Percentiles rank a stretch among this genome's conserved stretches.
These are phyloP conservation scores for Lippia alba DNA, from an alignment of 305 asterid species.

Conservation along the genomic window DNA sequence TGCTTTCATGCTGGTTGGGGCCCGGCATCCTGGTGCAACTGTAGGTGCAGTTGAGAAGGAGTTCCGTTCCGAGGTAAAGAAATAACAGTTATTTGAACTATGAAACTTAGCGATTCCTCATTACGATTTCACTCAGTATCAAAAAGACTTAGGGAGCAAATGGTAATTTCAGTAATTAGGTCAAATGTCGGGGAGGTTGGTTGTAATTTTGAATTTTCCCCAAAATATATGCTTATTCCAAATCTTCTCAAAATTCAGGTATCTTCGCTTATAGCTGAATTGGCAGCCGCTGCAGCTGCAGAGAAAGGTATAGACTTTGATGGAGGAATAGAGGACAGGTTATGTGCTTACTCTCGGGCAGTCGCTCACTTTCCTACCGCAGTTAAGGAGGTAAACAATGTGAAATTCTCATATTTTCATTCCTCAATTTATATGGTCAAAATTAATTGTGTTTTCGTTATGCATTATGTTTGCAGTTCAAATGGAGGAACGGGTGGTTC, in stretches of 20 bases:
- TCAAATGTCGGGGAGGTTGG: not conserved
- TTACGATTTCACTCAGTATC: conserved; percentile 12
- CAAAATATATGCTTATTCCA: conserved; percentile 9
- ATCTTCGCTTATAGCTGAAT: conserved; percentile 73
- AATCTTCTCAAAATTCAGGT: conserved; percentile 50
- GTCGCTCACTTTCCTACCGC: conserved; percentile 98
- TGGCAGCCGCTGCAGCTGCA: conserved; percentile 83
- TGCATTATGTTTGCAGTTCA: conserved; percentile 56
- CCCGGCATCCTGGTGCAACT: conserved; percentile 94
- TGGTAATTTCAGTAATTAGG: not conserved
- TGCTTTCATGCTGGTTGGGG: conserved; percentile 99
- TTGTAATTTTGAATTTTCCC: not conserved
- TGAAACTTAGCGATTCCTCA: conserved; percentile 5
- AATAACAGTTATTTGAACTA: not conserved
- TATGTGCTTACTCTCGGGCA: conserved; percentile 91
- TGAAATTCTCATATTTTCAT: not conserved
- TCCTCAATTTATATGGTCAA: not conserved
- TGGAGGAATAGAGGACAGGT: conserved; percentile 75
- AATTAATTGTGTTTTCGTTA: not conserved
- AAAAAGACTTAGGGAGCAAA: not conserved
- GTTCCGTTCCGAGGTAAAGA: conserved; percentile 73
- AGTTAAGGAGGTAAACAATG: conserved; percentile 80
- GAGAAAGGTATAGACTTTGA: conserved; percentile 81
- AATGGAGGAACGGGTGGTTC: conserved; percentile 98
- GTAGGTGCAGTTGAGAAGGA: conserved; percentile 92